These are phyloP conservation scores for Lipomyces orientalis DNA, from an alignment of 805 yeast species.

Conservation along the genomic window DNA sequence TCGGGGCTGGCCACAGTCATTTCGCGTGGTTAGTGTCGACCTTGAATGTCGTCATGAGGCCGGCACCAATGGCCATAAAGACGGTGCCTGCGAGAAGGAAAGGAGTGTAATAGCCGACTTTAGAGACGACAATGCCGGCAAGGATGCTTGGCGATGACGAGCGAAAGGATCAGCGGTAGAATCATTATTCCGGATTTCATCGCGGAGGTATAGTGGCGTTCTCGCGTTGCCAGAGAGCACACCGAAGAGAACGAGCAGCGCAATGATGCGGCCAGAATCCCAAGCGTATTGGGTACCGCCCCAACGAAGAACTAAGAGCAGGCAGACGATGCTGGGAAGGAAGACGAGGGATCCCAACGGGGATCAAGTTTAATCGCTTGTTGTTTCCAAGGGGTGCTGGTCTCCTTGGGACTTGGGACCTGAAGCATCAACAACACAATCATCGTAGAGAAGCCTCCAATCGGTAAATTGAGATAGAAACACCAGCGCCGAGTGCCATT, in stretches of 20 bases:
- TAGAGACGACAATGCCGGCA: constrained; percentile 54
- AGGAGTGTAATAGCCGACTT: constrained; percentile 50
- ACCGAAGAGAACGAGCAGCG: constrained; percentile 48
- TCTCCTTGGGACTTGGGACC: constrained; percentile 36
- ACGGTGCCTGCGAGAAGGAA: constrained; percentile 48
- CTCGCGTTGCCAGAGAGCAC: constrained; percentile 51
- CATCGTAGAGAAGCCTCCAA: constrained; percentile 44
- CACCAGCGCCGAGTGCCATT: constrained; percentile 58
- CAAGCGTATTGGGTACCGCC: constrained; percentile 18
- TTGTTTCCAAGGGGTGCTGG: constrained; percentile 49
- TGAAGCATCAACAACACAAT: constrained; percentile 35
- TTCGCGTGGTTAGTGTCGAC: constrained; percentile 47
- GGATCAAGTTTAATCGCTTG: constrained; percentile 58
- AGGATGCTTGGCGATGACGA: constrained; percentile 52
- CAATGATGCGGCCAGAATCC: constrained; percentile 14
- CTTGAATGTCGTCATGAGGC: constrained; percentile 51
- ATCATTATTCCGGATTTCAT: constrained; percentile 53
- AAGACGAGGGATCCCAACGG: constrained; percentile 21
- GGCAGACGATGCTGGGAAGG: constrained; percentile 51
- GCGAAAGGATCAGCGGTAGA: constrained; percentile 52
- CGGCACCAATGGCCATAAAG: constrained; percentile 52
- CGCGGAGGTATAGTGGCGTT: constrained; percentile 62
- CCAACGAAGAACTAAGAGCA: background rate
- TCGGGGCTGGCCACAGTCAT: constrained; percentile 30
- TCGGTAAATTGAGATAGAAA: constrained; percentile 54